Evolutionary conservation across 2,329 filamentous ascomycete genomes (phyloP), one percentile per base, ranked within the genome.

Genomic region (Intubia oerlemansii): DNA sequence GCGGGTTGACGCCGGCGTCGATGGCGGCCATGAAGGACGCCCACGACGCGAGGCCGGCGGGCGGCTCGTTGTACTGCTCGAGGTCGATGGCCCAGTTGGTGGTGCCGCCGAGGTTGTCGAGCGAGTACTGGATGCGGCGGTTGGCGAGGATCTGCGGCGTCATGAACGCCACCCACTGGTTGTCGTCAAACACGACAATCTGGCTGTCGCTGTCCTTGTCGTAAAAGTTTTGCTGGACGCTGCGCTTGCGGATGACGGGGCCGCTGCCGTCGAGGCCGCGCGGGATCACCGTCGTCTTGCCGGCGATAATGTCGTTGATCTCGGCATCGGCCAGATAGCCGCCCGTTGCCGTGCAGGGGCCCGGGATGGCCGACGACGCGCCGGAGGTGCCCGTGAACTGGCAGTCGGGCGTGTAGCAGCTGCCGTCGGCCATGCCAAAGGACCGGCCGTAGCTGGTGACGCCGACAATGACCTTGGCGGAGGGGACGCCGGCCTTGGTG

Each of bases 241-340:
- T 16, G 13, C 9, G 16, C 6, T 20, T 17, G 16, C 17, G 25
- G n/a, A 9, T 15, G 8, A 20, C 10, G 18, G 17, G n/a, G 10
- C 23, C 18, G 17, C 22, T 15, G 17, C 9, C 22, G 11, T 11
- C 20, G 17, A 14, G 17, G 7, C 23, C 11, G 20, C 10, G 11
- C 7, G 22, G 8, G 30, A 15, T n/a, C n/a, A n/a, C n/a, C n/a
- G n/a, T n/a, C n/a, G n/a, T n/a, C n/a, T n/a, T 21, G 22, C 28
- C 26, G 5, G 18, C 10, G 5, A 33, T 27, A 14, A 38, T 34
- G 5, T 25, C 27, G 8, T 28, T 14, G 25, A 56, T 51, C 40
- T 56, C 53, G 2, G 46, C 44, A 27, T 53, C 39, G 2, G 50
- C 38, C 5, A 56, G 43, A 30, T 53, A 54, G 3, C 53, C 53